These are phyloP conservation scores for Alternaria panax DNA, from an alignment of 2,329 filamentous ascomycete genomes.

Conservation along the genomic window DNA sequence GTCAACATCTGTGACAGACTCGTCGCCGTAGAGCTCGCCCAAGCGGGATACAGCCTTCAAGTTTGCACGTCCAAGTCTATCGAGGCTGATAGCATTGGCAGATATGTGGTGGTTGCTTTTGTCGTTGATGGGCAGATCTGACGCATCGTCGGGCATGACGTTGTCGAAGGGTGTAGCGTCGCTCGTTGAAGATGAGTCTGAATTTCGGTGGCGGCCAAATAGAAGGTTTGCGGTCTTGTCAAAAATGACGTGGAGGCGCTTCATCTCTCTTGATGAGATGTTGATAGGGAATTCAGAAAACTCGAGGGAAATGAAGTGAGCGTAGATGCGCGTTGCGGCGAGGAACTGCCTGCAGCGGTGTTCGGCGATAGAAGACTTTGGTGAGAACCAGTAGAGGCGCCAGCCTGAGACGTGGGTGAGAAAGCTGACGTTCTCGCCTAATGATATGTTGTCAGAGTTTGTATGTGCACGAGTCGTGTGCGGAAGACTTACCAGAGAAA, in stretches of 20 bases:
- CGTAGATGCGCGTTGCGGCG: constrained; percentile 42
- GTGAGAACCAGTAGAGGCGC: constrained; percentile 41
- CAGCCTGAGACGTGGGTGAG: constrained; percentile 45
- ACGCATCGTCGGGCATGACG: constrained; percentile 16
- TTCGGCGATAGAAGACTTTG: constrained; percentile 27
- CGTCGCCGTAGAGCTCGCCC: constrained; percentile 25
- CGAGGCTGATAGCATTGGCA: constrained; percentile 26
- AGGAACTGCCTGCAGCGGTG: constrained; percentile 40
- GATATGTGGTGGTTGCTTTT: constrained; percentile 8
- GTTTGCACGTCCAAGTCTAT: constrained; percentile 39
- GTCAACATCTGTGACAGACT: constrained; percentile 23
- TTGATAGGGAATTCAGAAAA: constrained; percentile 49
- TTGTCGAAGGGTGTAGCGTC: constrained; percentile 42
- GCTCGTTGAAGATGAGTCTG: constrained; percentile 23
- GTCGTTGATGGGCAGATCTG: constrained; percentile 23
- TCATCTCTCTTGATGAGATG: constrained; percentile 41
- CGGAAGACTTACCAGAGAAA: constrained; percentile 23
- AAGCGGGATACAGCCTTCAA: constrained; percentile 35
- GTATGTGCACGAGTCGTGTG: background rate
- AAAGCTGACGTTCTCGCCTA: constrained; percentile 47
- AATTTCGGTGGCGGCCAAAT: constrained; percentile 27
- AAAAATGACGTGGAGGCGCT: constrained; percentile 38
- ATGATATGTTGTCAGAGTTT: constrained; percentile 4
- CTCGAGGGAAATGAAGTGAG: constrained; percentile 44
- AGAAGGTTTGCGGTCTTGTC: constrained; percentile 31